Base-by-base conservation (phyloP, 768 basidiomycete species). In the Rhodocollybia butyracea region DNA sequence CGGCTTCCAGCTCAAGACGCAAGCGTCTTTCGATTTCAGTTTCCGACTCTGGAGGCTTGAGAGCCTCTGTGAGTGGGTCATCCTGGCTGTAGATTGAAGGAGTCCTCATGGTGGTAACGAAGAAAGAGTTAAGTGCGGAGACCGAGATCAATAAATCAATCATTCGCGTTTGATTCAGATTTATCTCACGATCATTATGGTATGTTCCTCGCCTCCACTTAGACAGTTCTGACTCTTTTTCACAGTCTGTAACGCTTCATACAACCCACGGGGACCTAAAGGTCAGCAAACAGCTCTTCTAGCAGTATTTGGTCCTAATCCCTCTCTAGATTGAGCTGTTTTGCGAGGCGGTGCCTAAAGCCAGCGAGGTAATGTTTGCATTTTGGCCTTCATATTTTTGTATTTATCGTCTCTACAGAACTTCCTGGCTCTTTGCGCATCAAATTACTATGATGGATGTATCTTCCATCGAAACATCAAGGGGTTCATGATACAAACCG, bases 231-330 rank as follows among this genome's bases (percentile, higher is more conserved):
- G 31, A 38, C 30, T 48, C 15, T 50, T 32, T 32, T 55, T 45
- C 26, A 13, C 63, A 93, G 95, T 96, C 96, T 55, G 94, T 97
- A 38, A 98, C 95, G 6, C 78, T 98, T 50, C 89, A 98, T 69
- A 98, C 95, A 0, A 83, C 88, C n/a, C 88, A 88, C 64, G 95
- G 95, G 17, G 96, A 98, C 58, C 78, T 98, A 71, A 98, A 98
- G 84, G 94, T 91, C 63, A 46, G 71, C 52, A 17, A 24, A 34
- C 29, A 21, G 19, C 21, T 32, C 21, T 26, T 22, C n/a, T 45
- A 10, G 15, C 19, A 27, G 45, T 50, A 34, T 32, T 17, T 30
- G 17, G 11, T 19, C 22, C 51, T 51, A 40, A 38, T 21, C 22
- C 30, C 8, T 30, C 45, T 22, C 27, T 67, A 98, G 94, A 85